These are phyloP conservation scores for Pilaira anomala DNA, from an alignment of 192 early-diverging fungal species.

Conservation along the genomic window DNA sequence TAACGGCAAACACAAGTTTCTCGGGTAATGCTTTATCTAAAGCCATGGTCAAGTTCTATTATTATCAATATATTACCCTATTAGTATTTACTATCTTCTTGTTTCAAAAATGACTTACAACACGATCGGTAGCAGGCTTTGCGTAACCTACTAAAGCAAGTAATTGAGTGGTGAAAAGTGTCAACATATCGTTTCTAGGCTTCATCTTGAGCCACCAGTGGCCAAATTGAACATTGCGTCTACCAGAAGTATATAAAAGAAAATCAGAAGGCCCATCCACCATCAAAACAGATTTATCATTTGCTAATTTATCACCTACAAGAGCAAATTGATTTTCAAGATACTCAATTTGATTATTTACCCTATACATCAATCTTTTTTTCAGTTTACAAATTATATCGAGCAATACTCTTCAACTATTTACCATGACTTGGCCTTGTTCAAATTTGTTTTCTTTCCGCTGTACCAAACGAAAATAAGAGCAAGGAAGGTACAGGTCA, in stretches of 20 bases:
- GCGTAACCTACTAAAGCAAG: not conserved
- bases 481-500: slow-evolving; percentile 18
- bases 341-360: slow-evolving; percentile 17
- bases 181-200: slow-evolving; percentile 51
- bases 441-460: slow-evolving; percentile 31
- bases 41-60: slow-evolving; percentile 34
- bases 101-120: slow-evolving; percentile 35
- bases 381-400: not conserved
- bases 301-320: slow-evolving; percentile 59
- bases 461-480: slow-evolving; percentile 28
- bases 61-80: not conserved
- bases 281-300: slow-evolving; percentile 39
- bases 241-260: slow-evolving; percentile 75
- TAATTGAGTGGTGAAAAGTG: slow-evolving; percentile 21
- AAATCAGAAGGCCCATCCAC: slow-evolving; percentile 73
- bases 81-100: slow-evolving; percentile 27
- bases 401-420: not conserved
- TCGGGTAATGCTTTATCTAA: slow-evolving; percentile 45
- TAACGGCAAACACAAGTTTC: slow-evolving; percentile 67
- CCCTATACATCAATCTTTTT: slow-evolving; percentile 29
- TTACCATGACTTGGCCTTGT: slow-evolving; percentile 44
- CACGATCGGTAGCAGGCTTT: slow-evolving; percentile 35
- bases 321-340: slow-evolving; percentile 67
- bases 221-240: slow-evolving; percentile 62
- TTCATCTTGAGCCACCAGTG: slow-evolving; percentile 62